phyloP scores from a whole-genome alignment of 169 alveolate genomes.

The Plasmodium falciparum region DNA sequence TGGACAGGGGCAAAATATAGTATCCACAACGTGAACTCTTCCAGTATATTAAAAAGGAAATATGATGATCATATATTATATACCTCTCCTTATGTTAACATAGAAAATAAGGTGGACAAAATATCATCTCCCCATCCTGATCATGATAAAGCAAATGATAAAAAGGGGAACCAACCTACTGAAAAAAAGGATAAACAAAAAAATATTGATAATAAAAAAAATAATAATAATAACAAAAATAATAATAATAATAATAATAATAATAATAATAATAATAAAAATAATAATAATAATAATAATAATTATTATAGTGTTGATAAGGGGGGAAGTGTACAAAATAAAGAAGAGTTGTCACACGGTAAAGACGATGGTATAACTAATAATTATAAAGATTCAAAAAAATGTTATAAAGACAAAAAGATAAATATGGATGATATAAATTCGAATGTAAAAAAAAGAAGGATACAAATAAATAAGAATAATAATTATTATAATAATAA shows the following conservation, averaged over 20 bases:
- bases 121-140: too few relatives aligned
- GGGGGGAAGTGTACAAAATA: neutral
- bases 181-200: neutral
- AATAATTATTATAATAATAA: neutral
- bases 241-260: neutral
- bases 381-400: neutral
- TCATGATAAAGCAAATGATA: neutral
- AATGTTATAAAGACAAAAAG: neutral
- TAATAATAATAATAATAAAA: neutral
- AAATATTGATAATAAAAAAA: neutral
- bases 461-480: too few relatives aligned
- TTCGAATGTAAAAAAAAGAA: constrained; percentile 1
- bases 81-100: neutral
- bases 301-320: neutral
- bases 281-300: neutral
- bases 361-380: neutral
- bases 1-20: constrained; percentile 78
- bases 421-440: neutral
- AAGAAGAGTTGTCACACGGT: neutral
- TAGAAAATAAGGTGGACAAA: too few relatives aligned
- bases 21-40: constrained; percentile 54
- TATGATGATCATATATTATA: constrained; percentile 26
- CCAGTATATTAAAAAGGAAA: constrained; percentile 16
- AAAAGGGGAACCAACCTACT: neutral
- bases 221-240: neutral